Conservation (phyloP, 176 grass and related monocot species). For the Oryza coarctata region DNA sequence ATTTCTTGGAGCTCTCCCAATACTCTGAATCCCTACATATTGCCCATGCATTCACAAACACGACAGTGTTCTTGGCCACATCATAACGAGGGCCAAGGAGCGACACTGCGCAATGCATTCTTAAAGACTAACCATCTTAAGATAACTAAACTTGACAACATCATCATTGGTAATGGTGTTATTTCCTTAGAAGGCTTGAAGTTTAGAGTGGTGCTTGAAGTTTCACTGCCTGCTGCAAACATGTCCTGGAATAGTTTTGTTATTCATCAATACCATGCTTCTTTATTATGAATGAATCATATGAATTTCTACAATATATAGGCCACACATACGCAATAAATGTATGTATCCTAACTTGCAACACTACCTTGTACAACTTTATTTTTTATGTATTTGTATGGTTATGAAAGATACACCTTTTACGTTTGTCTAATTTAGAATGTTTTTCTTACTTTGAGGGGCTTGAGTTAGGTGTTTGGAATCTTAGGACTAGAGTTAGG, state of each 20-base stretch:
- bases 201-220: not conserved
- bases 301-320: too few relatives aligned
- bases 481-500: too few relatives aligned
- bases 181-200: constrained; percentile 21
- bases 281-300: too few relatives aligned
- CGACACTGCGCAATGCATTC: not conserved
- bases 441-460: too few relatives aligned
- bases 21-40: not conserved
- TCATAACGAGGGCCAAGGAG: not conserved
- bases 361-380: too few relatives aligned
- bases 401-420: too few relatives aligned
- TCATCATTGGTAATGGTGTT: not conserved
- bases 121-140: not conserved
- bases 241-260: not conserved
- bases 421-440: too few relatives aligned
- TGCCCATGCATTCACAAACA: not conserved
- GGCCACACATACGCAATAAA: too few relatives aligned
- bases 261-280: too few relatives aligned
- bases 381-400: too few relatives aligned
- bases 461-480: too few relatives aligned
- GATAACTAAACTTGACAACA: not conserved
- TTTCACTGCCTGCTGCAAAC: constrained; percentile 11
- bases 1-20: not conserved
- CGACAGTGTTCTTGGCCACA: not conserved
- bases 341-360: too few relatives aligned